Conservation (phyloP, 441 rosid genomes). For the Eruca vesicaria region DNA sequence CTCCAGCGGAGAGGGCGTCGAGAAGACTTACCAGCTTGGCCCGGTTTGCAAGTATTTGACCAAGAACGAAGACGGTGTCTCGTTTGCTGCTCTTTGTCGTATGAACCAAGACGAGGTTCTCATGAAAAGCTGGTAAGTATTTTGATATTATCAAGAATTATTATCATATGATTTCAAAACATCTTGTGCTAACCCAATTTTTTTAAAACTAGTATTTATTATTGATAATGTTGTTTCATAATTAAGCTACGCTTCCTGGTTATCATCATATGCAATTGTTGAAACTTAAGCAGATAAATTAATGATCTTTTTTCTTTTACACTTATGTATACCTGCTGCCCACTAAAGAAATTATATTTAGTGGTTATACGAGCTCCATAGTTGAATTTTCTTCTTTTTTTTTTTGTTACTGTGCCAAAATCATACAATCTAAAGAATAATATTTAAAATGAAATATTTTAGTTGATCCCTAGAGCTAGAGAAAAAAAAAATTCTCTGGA, state of each 20-base stretch:
- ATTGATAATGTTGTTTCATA: neutral
- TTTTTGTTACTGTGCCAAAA: neutral
- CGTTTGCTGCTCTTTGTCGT: slow-evolving; percentile 53
- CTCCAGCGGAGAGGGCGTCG: slow-evolving; percentile 46
- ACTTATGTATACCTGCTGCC: slow-evolving; percentile 8
- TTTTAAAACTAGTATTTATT: neutral
- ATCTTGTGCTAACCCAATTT: neutral
- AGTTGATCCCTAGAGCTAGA: too few relatives aligned
- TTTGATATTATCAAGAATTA: neutral
- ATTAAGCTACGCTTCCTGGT: neutral
- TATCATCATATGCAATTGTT: neutral
- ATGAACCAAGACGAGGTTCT: slow-evolving; percentile 81
- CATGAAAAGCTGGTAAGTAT: slow-evolving; percentile 79
- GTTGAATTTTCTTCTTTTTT: neutral
- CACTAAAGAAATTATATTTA: neutral
- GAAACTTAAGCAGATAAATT: slow-evolving; percentile 10
- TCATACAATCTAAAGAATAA: neutral
- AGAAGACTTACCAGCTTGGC: slow-evolving; percentile 59
- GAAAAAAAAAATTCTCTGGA: too few relatives aligned
- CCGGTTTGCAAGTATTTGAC: slow-evolving; percentile 74
- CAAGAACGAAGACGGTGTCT: slow-evolving; percentile 73
- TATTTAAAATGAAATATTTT: neutral
- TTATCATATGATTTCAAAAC: neutral
- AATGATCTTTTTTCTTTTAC: neutral
- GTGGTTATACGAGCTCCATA: neutral